Percentiles rank a stretch among this genome's conserved stretches.
These are phyloP conservation scores for Tylopilus subfusipes DNA, from an alignment of 768 basidiomycete species.

Conservation along the genomic window DNA sequence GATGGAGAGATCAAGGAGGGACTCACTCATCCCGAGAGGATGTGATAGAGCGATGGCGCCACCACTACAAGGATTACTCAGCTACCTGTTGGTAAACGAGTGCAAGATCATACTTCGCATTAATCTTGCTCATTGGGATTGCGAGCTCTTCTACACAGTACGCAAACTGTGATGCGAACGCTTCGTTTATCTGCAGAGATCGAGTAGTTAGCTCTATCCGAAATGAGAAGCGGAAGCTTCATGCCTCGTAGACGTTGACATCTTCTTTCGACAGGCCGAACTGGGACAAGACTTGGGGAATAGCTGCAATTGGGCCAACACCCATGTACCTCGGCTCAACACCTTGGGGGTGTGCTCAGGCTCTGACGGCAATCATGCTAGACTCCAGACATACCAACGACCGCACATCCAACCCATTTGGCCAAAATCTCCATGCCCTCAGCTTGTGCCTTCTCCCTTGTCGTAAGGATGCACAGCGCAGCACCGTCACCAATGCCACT, in stretches of 20 bases:
- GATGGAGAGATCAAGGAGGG: not conserved
- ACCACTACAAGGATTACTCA: constrained; percentile 47
- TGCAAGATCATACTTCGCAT: constrained; percentile 61
- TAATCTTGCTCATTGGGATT: constrained; percentile 77
- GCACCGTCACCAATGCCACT: constrained; percentile 93
- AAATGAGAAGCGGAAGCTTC: not conserved
- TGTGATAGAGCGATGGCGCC: constrained; percentile 83
- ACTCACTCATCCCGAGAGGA: constrained; percentile 80
- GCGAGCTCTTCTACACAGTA: constrained; percentile 81
- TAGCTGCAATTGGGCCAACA: constrained; percentile 66
- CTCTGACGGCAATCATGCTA: not conserved
- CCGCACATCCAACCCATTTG: constrained; percentile 75
- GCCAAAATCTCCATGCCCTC: constrained; percentile 78
- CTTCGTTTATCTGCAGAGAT: constrained; percentile 70
- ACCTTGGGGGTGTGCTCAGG: constrained; percentile 36
- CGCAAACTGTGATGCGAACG: constrained; percentile 92
- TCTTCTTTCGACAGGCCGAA: constrained; percentile 66
- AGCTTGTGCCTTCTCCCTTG: constrained; percentile 70
- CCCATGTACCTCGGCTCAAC: constrained; percentile 80
- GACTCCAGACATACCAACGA: constrained; percentile 56
- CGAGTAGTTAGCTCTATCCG: not conserved
- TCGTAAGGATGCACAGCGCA: constrained; percentile 76
- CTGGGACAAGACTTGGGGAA: constrained; percentile 64
- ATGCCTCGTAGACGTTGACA: constrained; percentile 72
- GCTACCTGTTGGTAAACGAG: not conserved